Base-by-base conservation (phyloP, 2,329 filamentous ascomycete genomes). In the Teratosphaeria nubilosa region DNA sequence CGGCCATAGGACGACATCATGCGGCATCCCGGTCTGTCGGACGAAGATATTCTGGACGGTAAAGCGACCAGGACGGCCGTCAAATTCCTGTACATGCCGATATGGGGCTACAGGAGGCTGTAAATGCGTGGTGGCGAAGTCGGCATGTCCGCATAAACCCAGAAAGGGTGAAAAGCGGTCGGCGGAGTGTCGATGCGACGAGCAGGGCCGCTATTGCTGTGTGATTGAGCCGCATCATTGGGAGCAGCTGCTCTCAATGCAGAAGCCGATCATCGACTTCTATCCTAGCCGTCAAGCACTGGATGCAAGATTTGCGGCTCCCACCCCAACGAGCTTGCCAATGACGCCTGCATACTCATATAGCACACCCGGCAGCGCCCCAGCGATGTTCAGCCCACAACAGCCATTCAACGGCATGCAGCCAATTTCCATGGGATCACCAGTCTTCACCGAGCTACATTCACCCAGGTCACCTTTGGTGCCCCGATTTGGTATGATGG, bases 31-130 rank as follows among this genome's bases (percentile, higher is more conserved):
- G n/a, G 67, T 70, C 20, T 71, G 69, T 56, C 68, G 69, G 51
- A 64, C 60, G 51, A 70, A 71, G 59, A 59, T 70, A 34, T 70
- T 71, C 63, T 71, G 69, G 69, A 71, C 69, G 3, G 68, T 71
- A 50, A 71, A 71, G 59, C 62, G 69, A 53, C 69, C 69, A 25
- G 69, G 69, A 4, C 62, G 69, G 45, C 69, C 69, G 20, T 68
- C 68, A 5, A 70, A 69, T 55, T 68, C 68, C 20, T 71, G 69
- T 57, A 69, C 67, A 52, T 71, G 69, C 60, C 65, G 65, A 24
- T 70, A 69, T 60, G 66, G 65, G 24, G 61, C 64, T 34, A 65
- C 65, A 9, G 68, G 69, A 16, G 66, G 66, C 20, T 71, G 69
- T 60, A 69, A 69, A 59, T 71, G 69, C 59, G 69, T 69, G 7